These are phyloP conservation scores for Monosporascus sp. DNA, from an alignment of 2,329 filamentous ascomycete species.

Conservation along the genomic window DNA sequence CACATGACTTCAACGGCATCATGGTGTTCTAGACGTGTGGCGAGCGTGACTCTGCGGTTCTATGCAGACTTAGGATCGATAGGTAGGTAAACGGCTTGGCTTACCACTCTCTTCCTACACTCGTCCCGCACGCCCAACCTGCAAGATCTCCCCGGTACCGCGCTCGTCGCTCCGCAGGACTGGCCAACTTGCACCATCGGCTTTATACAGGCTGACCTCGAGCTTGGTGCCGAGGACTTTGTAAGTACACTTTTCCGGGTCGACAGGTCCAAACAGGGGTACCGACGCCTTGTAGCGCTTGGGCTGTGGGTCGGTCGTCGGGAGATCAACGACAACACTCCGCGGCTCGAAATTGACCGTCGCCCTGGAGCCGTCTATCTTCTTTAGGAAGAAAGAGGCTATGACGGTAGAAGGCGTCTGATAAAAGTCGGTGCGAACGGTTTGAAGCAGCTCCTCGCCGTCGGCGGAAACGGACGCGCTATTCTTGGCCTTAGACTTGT, in stretches of 20 bases:
- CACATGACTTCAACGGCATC: no score
- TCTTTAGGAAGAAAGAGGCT: constrained; percentile 91
- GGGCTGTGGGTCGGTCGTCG: constrained; percentile 68
- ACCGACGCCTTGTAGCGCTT: constrained; percentile 76
- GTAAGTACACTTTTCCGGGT: constrained; percentile 68
- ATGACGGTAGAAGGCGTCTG: constrained; percentile 83
- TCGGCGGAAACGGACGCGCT: constrained; percentile 20
- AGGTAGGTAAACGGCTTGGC: no score
- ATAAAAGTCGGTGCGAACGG: constrained; percentile 87
- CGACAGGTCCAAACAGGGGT: constrained; percentile 71
- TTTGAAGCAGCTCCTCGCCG: constrained; percentile 71
- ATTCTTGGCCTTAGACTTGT: constrained; percentile 37
- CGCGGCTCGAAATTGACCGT: constrained; percentile 63
- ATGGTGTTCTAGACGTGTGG: no score
- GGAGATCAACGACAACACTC: constrained; percentile 70
- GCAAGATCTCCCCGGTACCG: constrained; percentile 71
- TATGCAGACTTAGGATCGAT: no score
- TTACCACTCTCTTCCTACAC: constrained; percentile 26
- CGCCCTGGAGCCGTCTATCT: constrained; percentile 79
- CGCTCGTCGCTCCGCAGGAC: constrained; percentile 74
- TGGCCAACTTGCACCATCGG: constrained; percentile 76
- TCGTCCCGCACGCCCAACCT: constrained; percentile 74
- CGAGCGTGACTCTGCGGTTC: no score
- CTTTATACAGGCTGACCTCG: constrained; percentile 68
- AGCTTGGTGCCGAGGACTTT: constrained; percentile 87